Evolutionary conservation across 2,329 filamentous ascomycete species (phyloP).

Genomic region (Arthrobotrys sinensis): DNA sequence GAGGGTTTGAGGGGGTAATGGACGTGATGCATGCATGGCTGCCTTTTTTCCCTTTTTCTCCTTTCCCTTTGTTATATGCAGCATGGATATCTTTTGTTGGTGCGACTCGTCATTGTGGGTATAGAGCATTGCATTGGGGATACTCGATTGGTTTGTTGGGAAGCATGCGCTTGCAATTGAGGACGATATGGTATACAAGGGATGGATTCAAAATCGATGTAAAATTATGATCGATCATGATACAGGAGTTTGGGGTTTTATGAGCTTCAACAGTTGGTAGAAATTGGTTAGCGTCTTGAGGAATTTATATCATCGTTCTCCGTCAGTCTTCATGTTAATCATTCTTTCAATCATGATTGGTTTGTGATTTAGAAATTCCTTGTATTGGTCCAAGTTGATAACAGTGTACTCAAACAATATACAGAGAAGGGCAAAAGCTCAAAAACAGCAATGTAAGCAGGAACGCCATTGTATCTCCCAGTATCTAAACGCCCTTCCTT

Average conservation of each 20-base stretch:
- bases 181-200: too few species aligned
- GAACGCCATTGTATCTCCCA: slow-evolving; percentile 23
- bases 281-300: too few species aligned
- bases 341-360: too few species aligned
- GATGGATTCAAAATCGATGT: too few species aligned
- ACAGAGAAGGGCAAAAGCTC: slow-evolving; percentile 1
- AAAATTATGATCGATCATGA: too few species aligned
- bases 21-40: background rate
- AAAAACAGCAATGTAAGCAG: background rate
- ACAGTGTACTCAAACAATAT: background rate
- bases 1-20: background rate
- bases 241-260: too few species aligned
- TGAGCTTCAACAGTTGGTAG: too few species aligned
- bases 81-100: background rate
- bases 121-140: slow-evolving; percentile 4
- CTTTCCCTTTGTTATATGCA: background rate
- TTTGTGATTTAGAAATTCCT: background rate
- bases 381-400: background rate
- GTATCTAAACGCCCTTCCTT: slow-evolving; percentile 27
- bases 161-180: background rate
- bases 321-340: too few species aligned
- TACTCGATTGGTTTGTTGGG: background rate
- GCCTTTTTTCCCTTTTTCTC: background rate
- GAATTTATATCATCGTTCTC: too few species aligned
- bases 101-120: background rate